phyloP scores from a whole-genome alignment of 306 rosid species.

The Gillenia trifoliata region DNA sequence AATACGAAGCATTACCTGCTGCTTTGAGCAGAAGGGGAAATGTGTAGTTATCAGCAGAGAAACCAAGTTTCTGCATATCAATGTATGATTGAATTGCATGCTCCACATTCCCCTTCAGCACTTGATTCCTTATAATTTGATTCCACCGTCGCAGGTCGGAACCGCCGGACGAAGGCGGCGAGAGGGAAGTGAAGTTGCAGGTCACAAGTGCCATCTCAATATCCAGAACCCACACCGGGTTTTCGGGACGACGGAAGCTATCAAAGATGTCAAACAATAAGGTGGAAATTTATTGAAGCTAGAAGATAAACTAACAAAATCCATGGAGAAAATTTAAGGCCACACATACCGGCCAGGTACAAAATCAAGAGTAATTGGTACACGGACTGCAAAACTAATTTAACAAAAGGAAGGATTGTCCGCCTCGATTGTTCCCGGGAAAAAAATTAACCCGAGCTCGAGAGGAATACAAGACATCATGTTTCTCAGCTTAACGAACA shows the following conservation, averaged over 20 bases:
- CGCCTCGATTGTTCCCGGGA: conserved; percentile 9
- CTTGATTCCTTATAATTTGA: conserved; percentile 13
- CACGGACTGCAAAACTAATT: conserved; percentile 15
- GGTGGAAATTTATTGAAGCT: not conserved
- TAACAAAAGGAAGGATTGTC: conserved; percentile 3
- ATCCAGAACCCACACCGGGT: not conserved
- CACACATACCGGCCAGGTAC: not conserved
- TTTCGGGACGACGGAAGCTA: not conserved
- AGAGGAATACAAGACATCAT: conserved; percentile 14
- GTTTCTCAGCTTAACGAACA: conserved; percentile 16
- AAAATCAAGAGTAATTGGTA: conserved; percentile 10
- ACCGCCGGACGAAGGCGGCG: not conserved
- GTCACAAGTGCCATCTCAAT: conserved; percentile 17
- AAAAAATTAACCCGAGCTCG: not conserved
- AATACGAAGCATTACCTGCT: conserved; percentile 2
- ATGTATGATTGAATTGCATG: conserved; percentile 17
- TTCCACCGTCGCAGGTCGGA: conserved; percentile 20
- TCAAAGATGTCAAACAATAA: not conserved
- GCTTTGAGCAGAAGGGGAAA: conserved; percentile 31
- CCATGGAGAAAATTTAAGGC: conserved; percentile 9
- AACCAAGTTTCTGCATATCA: conserved; percentile 23
- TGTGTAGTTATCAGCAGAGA: conserved; percentile 23
- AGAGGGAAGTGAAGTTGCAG: conserved; percentile 6
- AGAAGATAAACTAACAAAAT: not conserved
- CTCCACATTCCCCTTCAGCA: conserved; percentile 13